Evolutionary conservation across 257 asterid species (phyloP).

Genomic region (Prunella vulgaris): DNA sequence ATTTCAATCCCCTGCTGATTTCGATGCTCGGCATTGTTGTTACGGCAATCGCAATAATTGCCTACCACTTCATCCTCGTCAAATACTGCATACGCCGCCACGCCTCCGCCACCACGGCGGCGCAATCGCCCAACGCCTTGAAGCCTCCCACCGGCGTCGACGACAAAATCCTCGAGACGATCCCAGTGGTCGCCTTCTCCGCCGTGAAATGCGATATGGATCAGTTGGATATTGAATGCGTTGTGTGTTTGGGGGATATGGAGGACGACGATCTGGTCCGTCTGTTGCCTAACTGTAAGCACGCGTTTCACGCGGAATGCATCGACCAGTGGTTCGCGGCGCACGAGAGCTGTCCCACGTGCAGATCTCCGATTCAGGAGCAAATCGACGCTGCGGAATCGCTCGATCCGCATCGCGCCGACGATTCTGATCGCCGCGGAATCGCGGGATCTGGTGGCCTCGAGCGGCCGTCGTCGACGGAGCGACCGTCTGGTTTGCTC

Average conservation of each 20-base stretch:
- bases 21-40: constrained; percentile 40
- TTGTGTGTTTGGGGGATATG: constrained; percentile 58
- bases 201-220: constrained; percentile 11
- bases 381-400: neutral
- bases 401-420: neutral
- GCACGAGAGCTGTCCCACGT: constrained; percentile 55
- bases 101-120: neutral
- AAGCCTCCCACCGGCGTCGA: constrained; percentile 37
- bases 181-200: constrained; percentile 42
- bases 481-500: constrained; percentile 13
- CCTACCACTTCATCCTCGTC: constrained; percentile 45
- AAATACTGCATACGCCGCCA: constrained; percentile 35
- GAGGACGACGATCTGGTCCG: constrained; percentile 55
- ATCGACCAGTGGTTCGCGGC: constrained; percentile 59
- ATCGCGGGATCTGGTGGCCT: neutral
- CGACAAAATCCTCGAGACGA: constrained; percentile 28
- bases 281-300: constrained; percentile 51
- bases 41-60: constrained; percentile 27
- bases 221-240: constrained; percentile 43
- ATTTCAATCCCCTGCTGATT: constrained; percentile 34
- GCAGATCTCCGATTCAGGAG: constrained; percentile 39
- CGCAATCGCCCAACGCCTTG: constrained; percentile 2
- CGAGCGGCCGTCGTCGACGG: constrained; percentile 6
- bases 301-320: constrained; percentile 59
- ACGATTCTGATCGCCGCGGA: neutral